These are phyloP conservation scores for Sphaerulina populicola DNA, from an alignment of 2,329 filamentous ascomycete species.

Conservation along the genomic window DNA sequence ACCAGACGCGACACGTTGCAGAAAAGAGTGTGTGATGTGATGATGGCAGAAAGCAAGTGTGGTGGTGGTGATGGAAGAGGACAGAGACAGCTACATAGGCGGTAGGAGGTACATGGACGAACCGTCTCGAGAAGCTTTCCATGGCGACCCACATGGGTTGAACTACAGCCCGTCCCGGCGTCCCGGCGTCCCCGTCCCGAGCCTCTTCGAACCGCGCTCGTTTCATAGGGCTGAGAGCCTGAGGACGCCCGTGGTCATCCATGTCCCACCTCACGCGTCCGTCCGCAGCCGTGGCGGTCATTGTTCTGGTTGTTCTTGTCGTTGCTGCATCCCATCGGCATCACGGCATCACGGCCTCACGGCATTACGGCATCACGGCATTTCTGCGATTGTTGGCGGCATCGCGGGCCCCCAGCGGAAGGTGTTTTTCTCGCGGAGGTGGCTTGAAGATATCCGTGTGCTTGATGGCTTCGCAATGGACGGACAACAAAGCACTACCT, in stretches of 20 bases:
- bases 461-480: conserved; percentile 8
- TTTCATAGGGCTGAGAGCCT: no score
- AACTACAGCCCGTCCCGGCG: no score
- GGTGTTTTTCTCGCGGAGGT: not conserved
- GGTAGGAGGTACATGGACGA: not conserved
- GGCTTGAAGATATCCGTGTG: not conserved
- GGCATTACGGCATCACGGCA: no score
- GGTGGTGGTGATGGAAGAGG: not conserved
- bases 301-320: not conserved
- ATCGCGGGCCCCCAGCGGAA: not conserved
- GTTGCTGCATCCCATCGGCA: not conserved
- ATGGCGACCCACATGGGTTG: not conserved
- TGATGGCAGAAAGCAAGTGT: not conserved
- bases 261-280: not conserved
- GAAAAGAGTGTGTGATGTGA: not conserved
- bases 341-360: no score
- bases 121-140: not conserved
- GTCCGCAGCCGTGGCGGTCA: not conserved
- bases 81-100: not conserved
- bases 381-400: not conserved
- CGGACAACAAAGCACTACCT: not conserved
- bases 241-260: no score
- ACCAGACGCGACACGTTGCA: not conserved
- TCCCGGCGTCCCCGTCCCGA: not conserved
- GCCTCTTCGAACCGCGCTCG: no score